These are phyloP conservation scores for Pascua guehoae DNA, from an alignment of 1,284 basidiomycete species.

Conservation along the genomic window DNA sequence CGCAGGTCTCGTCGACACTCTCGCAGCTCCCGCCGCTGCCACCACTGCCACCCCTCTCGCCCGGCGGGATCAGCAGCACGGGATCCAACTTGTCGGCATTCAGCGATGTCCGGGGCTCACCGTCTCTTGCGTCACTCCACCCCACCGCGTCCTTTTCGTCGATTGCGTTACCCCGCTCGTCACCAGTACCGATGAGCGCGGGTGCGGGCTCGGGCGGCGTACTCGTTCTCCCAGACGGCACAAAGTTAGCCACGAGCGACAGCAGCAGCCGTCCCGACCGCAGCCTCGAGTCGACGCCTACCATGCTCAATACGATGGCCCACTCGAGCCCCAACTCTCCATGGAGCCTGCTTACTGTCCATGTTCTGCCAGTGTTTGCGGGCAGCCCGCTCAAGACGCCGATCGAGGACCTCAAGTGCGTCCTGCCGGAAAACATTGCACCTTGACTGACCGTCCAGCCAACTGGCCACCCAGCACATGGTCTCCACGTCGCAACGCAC, in stretches of 20 bases:
- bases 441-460: conserved; percentile 19
- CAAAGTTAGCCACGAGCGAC: conserved; percentile 22
- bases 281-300: background rate
- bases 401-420: conserved; percentile 82
- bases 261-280: conserved; percentile 4
- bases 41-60: conserved; percentile 37
- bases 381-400: conserved; percentile 81
- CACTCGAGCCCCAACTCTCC: conserved; percentile 52
- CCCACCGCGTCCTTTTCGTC: background rate
- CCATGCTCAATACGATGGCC: conserved; percentile 27
- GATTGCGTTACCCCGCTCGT: conserved; percentile 7
- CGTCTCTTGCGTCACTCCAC: background rate
- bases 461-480: conserved; percentile 41
- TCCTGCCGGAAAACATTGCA: background rate
- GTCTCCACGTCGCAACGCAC: conserved; percentile 37
- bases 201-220: conserved; percentile 22
- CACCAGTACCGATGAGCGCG: conserved; percentile 9
- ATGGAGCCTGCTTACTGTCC: conserved; percentile 77
- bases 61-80: conserved; percentile 17
- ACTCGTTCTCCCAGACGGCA: conserved; percentile 41
- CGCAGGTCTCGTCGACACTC: conserved; percentile 42
- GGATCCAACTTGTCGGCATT: conserved; percentile 13
- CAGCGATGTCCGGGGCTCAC: background rate
- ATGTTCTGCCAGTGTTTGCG: conserved; percentile 86
- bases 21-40: conserved; percentile 43